Evolutionary conservation across 345 rosid species (phyloP), one percentile per base, ranked within the genome.

Genomic region (Raphanus sativus): DNA sequence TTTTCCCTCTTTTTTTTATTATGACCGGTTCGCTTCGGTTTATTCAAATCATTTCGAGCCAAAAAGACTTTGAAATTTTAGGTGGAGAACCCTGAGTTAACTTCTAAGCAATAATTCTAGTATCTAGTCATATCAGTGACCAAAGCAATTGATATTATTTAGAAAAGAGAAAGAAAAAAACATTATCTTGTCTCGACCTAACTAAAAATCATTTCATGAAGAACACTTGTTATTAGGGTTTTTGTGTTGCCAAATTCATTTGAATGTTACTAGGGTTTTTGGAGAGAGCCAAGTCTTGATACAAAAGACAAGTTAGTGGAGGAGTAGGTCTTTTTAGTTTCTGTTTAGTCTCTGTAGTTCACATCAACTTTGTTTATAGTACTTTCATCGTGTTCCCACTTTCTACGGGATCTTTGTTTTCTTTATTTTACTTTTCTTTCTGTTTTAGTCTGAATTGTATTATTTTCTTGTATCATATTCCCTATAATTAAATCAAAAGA

Each of bases 331-430:
- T 73, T 54, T 61, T 45, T 67, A 59, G 67, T 17, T 70, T 67
- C 77, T 73, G 74, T 79, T 73, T 36, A 38, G 60, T 62, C 82
- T 78, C 70, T 28, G 70, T 79, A 69, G 71, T 74, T 79, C 17
- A 74, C 75, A 74, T 79, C 70, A 68, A 74, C 78, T 74, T 79
- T 74, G 70, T 68, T 74, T 75, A 68, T 62, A 3, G 45, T 38
- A 62, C 64, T 79, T 74, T 79, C 78, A 62, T 38, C 5, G 61
- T 79, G 78, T 79, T 79, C 82, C 82, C 82, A 79, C 78, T 63
- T 69, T 74, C 75, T 68, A 42, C 70, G 66, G 45, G 33, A 62
- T 50, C 1, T 73, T 28, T 50, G 2, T 25, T 13, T 45, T 67
- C 8, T 52, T 65, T 15, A 2, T 67, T 66, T 66, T 24, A 1